A percentile compares a stretch with the other conserved stretches of the same genome.
Conservation (phyloP, 1,284 basidiomycete genomes). For the Lignosus rhinocerotis region DNA sequence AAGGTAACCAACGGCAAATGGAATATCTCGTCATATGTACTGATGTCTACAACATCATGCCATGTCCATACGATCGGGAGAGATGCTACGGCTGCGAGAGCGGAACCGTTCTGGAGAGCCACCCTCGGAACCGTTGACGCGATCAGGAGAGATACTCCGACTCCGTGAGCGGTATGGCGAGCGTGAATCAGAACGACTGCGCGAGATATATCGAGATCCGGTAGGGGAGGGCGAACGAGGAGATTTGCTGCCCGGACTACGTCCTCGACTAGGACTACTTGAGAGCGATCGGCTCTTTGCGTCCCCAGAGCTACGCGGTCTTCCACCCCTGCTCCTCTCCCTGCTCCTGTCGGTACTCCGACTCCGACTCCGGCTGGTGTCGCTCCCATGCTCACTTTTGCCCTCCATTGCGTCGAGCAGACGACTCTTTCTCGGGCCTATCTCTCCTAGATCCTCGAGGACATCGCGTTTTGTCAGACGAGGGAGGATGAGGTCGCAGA, state of each 20-base stretch:
- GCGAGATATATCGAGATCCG: constrained; percentile 61
- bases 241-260: constrained; percentile 35
- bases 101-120: constrained; percentile 23
- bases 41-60: neutral
- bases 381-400: constrained; percentile 49
- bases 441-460: constrained; percentile 89
- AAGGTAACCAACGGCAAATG: too few relatives aligned
- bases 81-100: constrained; percentile 32
- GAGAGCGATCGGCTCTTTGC: constrained; percentile 25
- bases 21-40: neutral
- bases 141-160: constrained; percentile 61
- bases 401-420: constrained; percentile 84
- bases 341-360: constrained; percentile 39
- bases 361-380: constrained; percentile 31
- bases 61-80: constrained; percentile 23
- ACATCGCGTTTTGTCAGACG: constrained; percentile 84
- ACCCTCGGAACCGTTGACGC: constrained; percentile 39
- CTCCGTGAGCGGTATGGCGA: constrained; percentile 53
- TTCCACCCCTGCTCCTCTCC: constrained; percentile 26
- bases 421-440: constrained; percentile 80
- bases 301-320: constrained; percentile 32
- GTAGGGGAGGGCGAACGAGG: constrained; percentile 38
- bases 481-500: constrained; percentile 96
- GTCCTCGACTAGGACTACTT: constrained; percentile 25
- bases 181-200: constrained; percentile 54